Conservation (phyloP, 2,329 filamentous ascomycete species). For the Pseudogymnoascus sp. region DNA sequence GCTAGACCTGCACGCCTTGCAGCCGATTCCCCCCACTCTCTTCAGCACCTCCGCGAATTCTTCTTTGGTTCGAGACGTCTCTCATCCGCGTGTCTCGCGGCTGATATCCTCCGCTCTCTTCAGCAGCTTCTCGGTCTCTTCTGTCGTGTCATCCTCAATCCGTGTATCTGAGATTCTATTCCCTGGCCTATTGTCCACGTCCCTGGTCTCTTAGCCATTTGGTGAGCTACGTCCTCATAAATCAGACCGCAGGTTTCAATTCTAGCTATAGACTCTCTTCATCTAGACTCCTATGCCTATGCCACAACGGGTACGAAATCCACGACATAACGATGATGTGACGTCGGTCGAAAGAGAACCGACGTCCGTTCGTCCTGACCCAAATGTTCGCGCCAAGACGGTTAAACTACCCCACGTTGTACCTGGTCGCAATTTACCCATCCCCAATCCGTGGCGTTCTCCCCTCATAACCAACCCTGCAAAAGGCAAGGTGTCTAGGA, state of each 20-base stretch:
- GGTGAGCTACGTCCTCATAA: not conserved
- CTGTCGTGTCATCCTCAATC: too few relatives aligned
- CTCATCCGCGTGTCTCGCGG: too few relatives aligned
- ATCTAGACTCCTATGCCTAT: not conserved
- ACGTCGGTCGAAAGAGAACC: not conserved
- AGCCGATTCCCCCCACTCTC: too few relatives aligned
- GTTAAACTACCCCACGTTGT: not conserved
- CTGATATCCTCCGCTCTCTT: too few relatives aligned
- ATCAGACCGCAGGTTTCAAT: not conserved
- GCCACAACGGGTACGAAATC: not conserved
- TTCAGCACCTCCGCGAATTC: too few relatives aligned
- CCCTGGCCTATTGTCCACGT: too few relatives aligned
- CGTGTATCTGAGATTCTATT: too few relatives aligned
- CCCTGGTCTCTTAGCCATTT: not conserved
- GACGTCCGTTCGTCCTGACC: not conserved
- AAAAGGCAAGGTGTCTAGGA: not conserved
- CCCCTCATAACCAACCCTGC: not conserved
- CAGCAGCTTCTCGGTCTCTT: too few relatives aligned
- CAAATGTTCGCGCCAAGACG: not conserved
- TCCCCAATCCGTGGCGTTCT: not conserved
- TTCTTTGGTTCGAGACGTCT: too few relatives aligned
- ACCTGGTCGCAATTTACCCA: not conserved
- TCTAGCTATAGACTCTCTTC: not conserved
- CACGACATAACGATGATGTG: not conserved
- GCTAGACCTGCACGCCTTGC: too few relatives aligned